Evolutionary conservation across 148 eudicot species (phyloP), one percentile per base, ranked within the genome.

Genomic region (Nepenthes gracilis): DNA sequence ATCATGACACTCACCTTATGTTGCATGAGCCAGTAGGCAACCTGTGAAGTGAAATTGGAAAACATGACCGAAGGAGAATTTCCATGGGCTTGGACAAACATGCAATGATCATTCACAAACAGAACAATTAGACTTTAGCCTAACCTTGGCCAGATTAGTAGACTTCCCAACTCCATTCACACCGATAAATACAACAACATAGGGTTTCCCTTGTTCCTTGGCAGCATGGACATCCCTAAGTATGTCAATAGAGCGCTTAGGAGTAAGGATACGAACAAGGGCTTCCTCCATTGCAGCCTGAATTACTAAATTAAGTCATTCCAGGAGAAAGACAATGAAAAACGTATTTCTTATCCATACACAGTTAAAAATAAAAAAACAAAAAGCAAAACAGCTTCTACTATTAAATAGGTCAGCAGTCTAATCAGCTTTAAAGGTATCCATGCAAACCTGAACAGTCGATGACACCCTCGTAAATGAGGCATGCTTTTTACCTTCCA

Each of bases 151-250:
- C 67, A 93, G 88, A 74, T 93, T 93, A 54, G 99, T 89, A 51
- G 99, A 93, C 75, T 93, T 93, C 63, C 99, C 99, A 75, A 93
- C 96, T 67, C 96, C 99, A 80, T 93, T 93, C 60, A 93, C 99
- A 71, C 99, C 99, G 2, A 93, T 95, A 78, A 93, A 93, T 67
- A 93, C 99, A 55, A 93, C 95, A 47, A 93, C 99, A 79, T 88
- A 93, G 59, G 99, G 96, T 70, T 83, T 88, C 51, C 85, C 78
- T 64, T 84, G 99, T 70, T 88, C 96, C 81, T 89, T 89, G 51
- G 95, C 89, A 79, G 95, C 85, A 79, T 89, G 99, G 59, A 93
- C 99, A 75, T 89, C 99, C 70, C 99, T 84, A 47, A 89, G 77
- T 62, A 89, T 93, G 83, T 93, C 99, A 80, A 93, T 93, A 65